These are phyloP conservation scores for Leccinum angustisporum DNA, from an alignment of 1,284 basidiomycete genomes.

Conservation along the genomic window DNA sequence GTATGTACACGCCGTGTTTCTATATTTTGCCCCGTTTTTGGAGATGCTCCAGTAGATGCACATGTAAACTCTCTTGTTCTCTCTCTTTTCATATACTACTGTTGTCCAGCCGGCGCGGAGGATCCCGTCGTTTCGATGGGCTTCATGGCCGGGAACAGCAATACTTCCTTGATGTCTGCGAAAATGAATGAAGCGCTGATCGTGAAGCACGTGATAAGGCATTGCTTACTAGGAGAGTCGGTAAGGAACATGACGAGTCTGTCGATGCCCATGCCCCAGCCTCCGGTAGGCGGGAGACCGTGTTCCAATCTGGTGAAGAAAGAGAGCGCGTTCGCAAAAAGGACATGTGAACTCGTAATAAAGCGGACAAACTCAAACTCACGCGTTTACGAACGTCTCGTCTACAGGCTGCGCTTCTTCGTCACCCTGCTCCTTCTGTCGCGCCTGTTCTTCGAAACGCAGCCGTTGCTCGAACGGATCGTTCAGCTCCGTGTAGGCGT, in stretches of 20 bases:
- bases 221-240: conserved; percentile 81
- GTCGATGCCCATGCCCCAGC: conserved; percentile 95
- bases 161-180: conserved; percentile 86
- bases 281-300: conserved; percentile 95
- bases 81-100: conserved; percentile 1
- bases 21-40: neutral
- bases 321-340: neutral
- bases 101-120: conserved; percentile 21
- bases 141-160: conserved; percentile 91
- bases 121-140: conserved; percentile 55
- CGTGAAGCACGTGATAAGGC: neutral
- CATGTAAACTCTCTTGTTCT: neutral
- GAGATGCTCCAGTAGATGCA: neutral
- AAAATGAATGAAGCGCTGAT: conserved; percentile 4
- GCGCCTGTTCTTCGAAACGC: conserved; percentile 93
- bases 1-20: neutral
- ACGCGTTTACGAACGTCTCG: conserved; percentile 92
- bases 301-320: conserved; percentile 76
- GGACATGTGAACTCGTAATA: neutral
- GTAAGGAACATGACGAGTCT: conserved; percentile 96
- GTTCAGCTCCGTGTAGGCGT: conserved; percentile 98
- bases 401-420: conserved; percentile 98
- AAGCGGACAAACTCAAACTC: conserved; percentile 35
- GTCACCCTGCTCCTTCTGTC: conserved; percentile 96
- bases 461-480: conserved; percentile 96